These are phyloP conservation scores for Sarcodon sp. DNA, from an alignment of 768 basidiomycete species.

Conservation along the genomic window DNA sequence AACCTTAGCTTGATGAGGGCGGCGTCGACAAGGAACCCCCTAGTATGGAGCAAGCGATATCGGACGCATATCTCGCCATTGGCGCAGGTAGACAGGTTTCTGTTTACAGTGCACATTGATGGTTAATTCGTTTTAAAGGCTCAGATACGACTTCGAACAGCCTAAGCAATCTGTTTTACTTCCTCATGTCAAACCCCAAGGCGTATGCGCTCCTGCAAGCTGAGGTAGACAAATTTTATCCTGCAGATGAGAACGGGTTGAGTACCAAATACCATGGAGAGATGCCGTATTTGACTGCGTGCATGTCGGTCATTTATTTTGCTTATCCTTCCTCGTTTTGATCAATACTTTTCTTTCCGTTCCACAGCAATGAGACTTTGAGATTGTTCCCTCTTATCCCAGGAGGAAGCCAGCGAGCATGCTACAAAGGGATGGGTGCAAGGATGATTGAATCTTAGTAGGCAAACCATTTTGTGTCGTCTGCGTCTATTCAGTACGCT, in stretches of 20 bases:
- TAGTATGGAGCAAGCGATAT: constrained; percentile 1
- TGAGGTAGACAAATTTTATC: constrained; percentile 14
- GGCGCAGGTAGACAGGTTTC: not conserved
- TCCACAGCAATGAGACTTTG: constrained; percentile 30
- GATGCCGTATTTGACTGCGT: constrained; percentile 5
- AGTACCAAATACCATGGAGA: constrained; percentile 3
- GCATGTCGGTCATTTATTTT: constrained; percentile 6
- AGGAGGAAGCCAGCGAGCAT: constrained; percentile 26
- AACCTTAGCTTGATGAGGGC: constrained; percentile 8
- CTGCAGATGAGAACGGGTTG: constrained; percentile 5
- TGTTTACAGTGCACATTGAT: not conserved
- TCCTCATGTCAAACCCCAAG: constrained; percentile 9
- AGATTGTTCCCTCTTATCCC: constrained; percentile 30
- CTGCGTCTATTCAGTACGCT: not conserved
- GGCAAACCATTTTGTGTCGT: too few relatives aligned
- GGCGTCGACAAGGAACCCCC: not conserved
- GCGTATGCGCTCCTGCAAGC: constrained; percentile 7
- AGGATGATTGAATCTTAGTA: constrained; percentile 21
- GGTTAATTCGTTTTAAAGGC: constrained; percentile 6
- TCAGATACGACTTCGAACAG: constrained; percentile 15
- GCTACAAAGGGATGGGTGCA: constrained; percentile 15
- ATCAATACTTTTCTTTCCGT: too few relatives aligned
- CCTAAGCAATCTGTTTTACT: constrained; percentile 13
- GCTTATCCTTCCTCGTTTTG: too few relatives aligned
- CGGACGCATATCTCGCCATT: constrained; percentile 3